Conservation (phyloP, 345 rosid species). For the Arabidopsis thaliana region TAIR10.1 NC_003076.8:19888001-19888500, state of each 20-base stretch:
- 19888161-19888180: constrained; percentile 24
- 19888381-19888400: not conserved
- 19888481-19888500: not conserved
- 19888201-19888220: constrained; percentile 1
- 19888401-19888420: not conserved
- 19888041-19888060: constrained; percentile 6
- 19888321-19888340: too few species aligned
- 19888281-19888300: constrained; percentile 9
- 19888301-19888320: constrained; percentile 1
- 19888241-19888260: not conserved
- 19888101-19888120: constrained; percentile 27
- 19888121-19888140: constrained; percentile 33
- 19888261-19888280: constrained; percentile 32
- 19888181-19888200: constrained; percentile 34
- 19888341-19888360: too few species aligned
- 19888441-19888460: constrained; percentile 11
- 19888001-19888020: not conserved
- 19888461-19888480: not conserved
- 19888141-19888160: constrained; percentile 10
- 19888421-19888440: constrained; percentile 4
- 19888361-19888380: too few species aligned
- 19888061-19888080: constrained; percentile 5
- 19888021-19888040: not conserved
- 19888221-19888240: constrained; percentile 17
- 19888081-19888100: constrained; percentile 20